A percentile compares a stretch with the other conserved stretches of the same genome.
Evolutionary conservation across 169 alveolate genomes (phyloP).

Genomic region (Eimeria praecox): DNA sequence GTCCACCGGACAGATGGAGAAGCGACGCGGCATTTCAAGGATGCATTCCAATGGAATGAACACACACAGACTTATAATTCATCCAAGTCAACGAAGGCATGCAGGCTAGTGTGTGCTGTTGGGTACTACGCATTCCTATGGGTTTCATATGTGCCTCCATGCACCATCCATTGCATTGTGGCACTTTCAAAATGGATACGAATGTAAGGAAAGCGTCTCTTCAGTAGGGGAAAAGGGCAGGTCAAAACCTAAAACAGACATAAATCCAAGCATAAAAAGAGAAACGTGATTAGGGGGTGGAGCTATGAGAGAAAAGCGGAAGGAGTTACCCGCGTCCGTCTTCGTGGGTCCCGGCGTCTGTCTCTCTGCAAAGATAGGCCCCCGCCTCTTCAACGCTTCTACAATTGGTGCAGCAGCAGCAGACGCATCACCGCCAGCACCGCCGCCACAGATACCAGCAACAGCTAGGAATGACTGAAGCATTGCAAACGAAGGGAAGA

Average conservation of each 20-base stretch:
- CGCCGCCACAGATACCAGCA: constrained; percentile 44
- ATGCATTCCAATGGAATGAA: background rate
- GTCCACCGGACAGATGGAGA: background rate
- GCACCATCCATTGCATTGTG: background rate
- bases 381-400: background rate
- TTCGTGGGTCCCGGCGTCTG: constrained; percentile 40
- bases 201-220: background rate
- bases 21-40: background rate
- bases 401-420: constrained; percentile 16
- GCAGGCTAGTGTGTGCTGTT: background rate
- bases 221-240: no score
- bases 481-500: constrained; percentile 41
- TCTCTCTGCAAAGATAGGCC: constrained; percentile 46
- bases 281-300: background rate
- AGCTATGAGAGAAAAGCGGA: background rate
- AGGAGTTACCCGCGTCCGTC: background rate
- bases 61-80: background rate
- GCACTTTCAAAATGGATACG: background rate
- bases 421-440: background rate
- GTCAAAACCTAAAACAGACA: background rate
- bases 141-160: background rate
- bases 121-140: no score
- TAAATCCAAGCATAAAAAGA: background rate
- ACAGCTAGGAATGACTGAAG: constrained; percentile 52
- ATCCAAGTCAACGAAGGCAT: background rate